These are phyloP conservation scores for Dictyostelium intermedium DNA, from an alignment of 78 protist genomes.

Conservation along the genomic window DNA sequence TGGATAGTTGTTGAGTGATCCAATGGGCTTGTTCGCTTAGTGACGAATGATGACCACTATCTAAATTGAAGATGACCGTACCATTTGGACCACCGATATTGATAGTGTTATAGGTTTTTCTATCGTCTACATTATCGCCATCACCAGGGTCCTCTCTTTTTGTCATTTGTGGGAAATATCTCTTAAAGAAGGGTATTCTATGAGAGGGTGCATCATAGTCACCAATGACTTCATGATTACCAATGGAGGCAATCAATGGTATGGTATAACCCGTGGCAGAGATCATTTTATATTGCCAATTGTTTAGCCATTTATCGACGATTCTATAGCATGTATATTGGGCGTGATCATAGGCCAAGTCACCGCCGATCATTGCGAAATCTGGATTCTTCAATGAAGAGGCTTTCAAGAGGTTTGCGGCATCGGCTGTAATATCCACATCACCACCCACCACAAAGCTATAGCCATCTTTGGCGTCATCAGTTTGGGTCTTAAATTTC, in stretches of 20 bases:
- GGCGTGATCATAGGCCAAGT: conserved; percentile 72
- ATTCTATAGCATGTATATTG: conserved; percentile 64
- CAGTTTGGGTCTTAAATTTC: conserved; percentile 22
- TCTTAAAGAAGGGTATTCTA: conserved; percentile 31
- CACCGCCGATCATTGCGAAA: conserved; percentile 81
- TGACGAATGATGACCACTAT: conserved; percentile 17
- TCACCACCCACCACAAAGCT: conserved; percentile 69
- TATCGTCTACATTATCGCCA: not conserved
- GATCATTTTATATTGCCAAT: conserved; percentile 66
- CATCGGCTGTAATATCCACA: not conserved
- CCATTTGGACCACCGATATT: conserved; percentile 67
- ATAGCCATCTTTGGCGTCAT: not conserved
- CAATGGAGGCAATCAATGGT: conserved; percentile 47
- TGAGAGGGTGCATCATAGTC: conserved; percentile 18
- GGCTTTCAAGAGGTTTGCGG: not conserved
- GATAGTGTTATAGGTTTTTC: not conserved
- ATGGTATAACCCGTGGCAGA: conserved; percentile 29
- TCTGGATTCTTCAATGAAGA: conserved; percentile 35
- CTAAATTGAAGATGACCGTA: conserved; percentile 42
- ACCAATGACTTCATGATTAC: conserved; percentile 79
- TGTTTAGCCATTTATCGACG: conserved; percentile 62
- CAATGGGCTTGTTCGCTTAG: not conserved
- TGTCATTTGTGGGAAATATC: conserved; percentile 51
- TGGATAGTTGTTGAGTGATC: not conserved
- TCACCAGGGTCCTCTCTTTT: not conserved